Conservation (phyloP, 208 protist genomes). For the Crithidia expoeki region DNA sequence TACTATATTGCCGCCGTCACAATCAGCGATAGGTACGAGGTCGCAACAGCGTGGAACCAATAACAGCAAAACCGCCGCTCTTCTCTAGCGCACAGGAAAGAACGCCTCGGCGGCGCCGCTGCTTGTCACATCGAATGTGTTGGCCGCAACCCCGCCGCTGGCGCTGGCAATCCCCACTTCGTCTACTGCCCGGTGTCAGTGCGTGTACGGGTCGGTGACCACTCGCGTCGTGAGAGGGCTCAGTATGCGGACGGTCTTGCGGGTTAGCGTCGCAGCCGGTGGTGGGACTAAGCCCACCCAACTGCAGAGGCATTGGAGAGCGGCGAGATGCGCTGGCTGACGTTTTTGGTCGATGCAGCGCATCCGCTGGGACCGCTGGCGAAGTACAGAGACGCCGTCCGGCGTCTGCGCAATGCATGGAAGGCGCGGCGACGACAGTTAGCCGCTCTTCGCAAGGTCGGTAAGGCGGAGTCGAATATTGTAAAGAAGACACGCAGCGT, state of each 20-base stretch:
- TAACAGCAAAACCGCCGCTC: no score
- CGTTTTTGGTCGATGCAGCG: constrained; percentile 22
- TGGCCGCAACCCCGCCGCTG: no score
- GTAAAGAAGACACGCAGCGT: not conserved
- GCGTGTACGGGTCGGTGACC: constrained; percentile 24
- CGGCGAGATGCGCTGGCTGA: constrained; percentile 24
- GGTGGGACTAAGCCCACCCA: not conserved
- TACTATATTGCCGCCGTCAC: constrained; percentile 26
- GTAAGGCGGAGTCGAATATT: not conserved
- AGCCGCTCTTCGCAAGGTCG: not conserved
- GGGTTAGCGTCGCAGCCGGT: not conserved
- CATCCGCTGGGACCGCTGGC: constrained; percentile 27
- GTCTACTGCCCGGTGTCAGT: constrained; percentile 21
- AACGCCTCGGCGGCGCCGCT: no score
- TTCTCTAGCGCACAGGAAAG: no score
- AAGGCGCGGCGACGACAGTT: constrained; percentile 4
- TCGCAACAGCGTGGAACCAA: no score
- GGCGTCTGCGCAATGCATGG: constrained; percentile 2
- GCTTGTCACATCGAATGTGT: no score
- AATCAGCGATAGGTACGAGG: not conserved
- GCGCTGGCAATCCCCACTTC: not conserved
- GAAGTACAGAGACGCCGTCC: constrained; percentile 20
- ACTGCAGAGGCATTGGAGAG: not conserved
- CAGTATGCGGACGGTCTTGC: constrained; percentile 6
- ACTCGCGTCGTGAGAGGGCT: constrained; percentile 18